phyloP scores from a whole-genome alignment of 768 basidiomycete genomes.

The Tubosaeta sp. region DNA sequence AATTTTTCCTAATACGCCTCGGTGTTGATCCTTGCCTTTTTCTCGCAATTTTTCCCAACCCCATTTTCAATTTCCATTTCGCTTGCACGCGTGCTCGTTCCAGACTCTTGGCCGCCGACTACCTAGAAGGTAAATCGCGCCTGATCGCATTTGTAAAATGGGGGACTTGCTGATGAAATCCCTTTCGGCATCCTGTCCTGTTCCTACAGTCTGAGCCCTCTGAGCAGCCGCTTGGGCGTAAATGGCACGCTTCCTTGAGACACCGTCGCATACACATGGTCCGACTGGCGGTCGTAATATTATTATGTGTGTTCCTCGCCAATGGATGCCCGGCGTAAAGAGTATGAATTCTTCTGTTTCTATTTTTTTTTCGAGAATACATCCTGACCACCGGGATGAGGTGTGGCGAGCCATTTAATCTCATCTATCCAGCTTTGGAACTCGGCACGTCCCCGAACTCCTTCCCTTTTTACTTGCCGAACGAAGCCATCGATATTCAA shows the following conservation, averaged over 20 bases:
- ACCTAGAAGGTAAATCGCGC: constrained; percentile 50
- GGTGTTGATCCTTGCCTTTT: constrained; percentile 11
- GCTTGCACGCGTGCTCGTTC: constrained; percentile 6
- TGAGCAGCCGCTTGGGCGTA: not conserved
- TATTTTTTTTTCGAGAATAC: constrained; percentile 4
- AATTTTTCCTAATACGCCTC: not conserved
- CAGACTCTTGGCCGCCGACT: constrained; percentile 61
- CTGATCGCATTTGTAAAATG: constrained; percentile 16
- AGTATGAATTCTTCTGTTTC: constrained; percentile 8
- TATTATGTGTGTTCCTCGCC: not conserved
- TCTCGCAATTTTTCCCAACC: constrained; percentile 2
- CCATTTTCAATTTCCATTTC: constrained; percentile 2
- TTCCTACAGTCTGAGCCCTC: constrained; percentile 8
- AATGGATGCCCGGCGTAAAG: constrained; percentile 9
- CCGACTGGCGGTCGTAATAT: not conserved
- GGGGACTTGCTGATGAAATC: constrained; percentile 9
- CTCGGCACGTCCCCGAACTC: not conserved
- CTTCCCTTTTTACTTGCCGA: not conserved
- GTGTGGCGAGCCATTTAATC: not conserved
- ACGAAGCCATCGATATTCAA: not conserved
- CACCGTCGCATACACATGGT: not conserved
- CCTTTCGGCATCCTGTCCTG: constrained; percentile 6
- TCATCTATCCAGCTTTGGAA: constrained; percentile 1
- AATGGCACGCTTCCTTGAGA: not conserved
- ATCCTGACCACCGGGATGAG: not conserved